Evolutionary conservation across 1,139 yeast genomes (phyloP).

Genomic region (Lodderomyces orthopsilosis): DNA sequence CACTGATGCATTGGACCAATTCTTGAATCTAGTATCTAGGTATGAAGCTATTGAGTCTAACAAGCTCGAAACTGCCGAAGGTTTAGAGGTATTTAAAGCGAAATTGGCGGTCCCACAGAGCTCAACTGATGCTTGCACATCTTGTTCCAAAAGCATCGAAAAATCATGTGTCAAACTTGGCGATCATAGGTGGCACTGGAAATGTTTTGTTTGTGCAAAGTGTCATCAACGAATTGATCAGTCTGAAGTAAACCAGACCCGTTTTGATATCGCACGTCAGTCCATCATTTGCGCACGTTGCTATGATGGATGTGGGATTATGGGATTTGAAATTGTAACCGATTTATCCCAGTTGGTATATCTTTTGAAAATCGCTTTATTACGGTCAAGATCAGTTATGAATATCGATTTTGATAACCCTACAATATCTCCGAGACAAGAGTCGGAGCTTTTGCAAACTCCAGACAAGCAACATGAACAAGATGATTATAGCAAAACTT

Average conservation of each 20-base stretch:
- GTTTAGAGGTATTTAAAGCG: slow-evolving; percentile 29
- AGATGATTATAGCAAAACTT: slow-evolving; percentile 60
- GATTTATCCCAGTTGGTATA: slow-evolving; percentile 72
- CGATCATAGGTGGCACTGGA: slow-evolving; percentile 75
- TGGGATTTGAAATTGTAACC: slow-evolving; percentile 60
- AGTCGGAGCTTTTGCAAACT: slow-evolving; percentile 13
- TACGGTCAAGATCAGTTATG: slow-evolving; percentile 74
- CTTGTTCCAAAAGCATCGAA: slow-evolving; percentile 77
- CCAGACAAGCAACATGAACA: slow-evolving; percentile 18
- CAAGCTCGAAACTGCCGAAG: slow-evolving; percentile 8
- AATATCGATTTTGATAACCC: slow-evolving; percentile 18
- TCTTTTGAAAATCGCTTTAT: slow-evolving; percentile 77
- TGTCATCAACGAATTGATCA: slow-evolving; percentile 42
- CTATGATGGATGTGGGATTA: slow-evolving; percentile 41
- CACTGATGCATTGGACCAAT: slow-evolving; percentile 61
- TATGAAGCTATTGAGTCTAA: slow-evolving; percentile 9
- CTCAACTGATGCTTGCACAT: slow-evolving; percentile 75
- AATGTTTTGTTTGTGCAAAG: slow-evolving; percentile 63
- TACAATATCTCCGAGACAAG: slow-evolving; percentile 3
- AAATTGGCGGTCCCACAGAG: slow-evolving; percentile 48
- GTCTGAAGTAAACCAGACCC: slow-evolving; percentile 33
- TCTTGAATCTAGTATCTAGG: slow-evolving; percentile 41
- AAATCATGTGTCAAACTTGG: slow-evolving; percentile 67
- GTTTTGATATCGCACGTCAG: slow-evolving; percentile 23
- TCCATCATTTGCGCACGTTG: slow-evolving; percentile 58